Evolutionary conservation across 345 rosid species (phyloP).

Genomic region (Gossypium turneri): DNA sequence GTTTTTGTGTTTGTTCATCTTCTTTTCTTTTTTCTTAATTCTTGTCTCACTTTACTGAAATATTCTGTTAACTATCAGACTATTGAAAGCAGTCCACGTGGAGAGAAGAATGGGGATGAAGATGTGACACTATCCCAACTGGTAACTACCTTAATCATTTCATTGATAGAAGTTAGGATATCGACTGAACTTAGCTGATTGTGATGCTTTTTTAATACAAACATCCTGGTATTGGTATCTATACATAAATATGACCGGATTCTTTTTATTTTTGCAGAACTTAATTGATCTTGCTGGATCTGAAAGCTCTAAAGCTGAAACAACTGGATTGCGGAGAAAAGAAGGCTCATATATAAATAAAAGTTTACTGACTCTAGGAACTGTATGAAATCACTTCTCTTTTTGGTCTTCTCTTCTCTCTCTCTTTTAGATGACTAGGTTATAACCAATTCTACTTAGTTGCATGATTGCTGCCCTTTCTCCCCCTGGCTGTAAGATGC

Average conservation of each 20-base stretch:
- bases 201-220: conserved; percentile 1
- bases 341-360: conserved; percentile 75
- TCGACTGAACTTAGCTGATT: conserved; percentile 7
- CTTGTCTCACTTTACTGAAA: conserved; percentile 16
- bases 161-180: conserved; percentile 2
- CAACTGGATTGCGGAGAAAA: conserved; percentile 67
- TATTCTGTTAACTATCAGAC: conserved; percentile 33
- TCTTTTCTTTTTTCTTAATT: conserved; percentile 9
- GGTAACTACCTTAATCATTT: conserved; percentile 33
- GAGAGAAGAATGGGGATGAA: conserved; percentile 49
- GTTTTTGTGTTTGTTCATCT: no score
- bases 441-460: neutral
- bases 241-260: neutral
- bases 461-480: neutral
- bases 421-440: conserved; percentile 3
- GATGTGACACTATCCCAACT: conserved; percentile 61
- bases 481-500: neutral
- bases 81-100: conserved; percentile 59
- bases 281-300: conserved; percentile 78
- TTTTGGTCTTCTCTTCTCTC: neutral
- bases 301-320: conserved; percentile 74
- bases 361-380: conserved; percentile 73
- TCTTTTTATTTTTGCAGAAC: conserved; percentile 35
- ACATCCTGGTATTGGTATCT: neutral
- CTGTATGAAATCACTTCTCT: conserved; percentile 34